Evolutionary conservation across 2,329 filamentous ascomycete species (phyloP).

Genomic region (Alternaria atra): DNA sequence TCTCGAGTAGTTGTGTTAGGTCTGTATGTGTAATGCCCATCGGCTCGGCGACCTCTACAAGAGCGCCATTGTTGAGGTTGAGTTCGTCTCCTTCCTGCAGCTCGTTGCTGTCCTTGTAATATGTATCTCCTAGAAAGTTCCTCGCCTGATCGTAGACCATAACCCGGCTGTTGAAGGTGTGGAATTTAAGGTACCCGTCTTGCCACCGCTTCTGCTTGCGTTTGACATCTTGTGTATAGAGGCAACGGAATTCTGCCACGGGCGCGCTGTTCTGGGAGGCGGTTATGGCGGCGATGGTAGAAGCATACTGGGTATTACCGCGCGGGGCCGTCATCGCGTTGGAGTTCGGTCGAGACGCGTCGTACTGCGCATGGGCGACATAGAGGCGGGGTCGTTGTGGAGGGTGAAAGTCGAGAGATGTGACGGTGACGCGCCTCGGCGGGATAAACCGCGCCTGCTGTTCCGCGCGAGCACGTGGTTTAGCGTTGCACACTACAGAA

Average conservation of each 20-base stretch:
- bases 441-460: constrained; percentile 5
- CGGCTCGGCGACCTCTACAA: constrained; percentile 82
- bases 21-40: constrained; percentile 80
- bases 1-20: constrained; percentile 76
- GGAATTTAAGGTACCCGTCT: constrained; percentile 86
- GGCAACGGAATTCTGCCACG: constrained; percentile 83
- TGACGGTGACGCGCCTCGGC: constrained; percentile 22
- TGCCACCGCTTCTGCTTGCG: constrained; percentile 94
- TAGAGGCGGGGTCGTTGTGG: constrained; percentile 10
- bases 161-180: constrained; percentile 88
- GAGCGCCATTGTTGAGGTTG: constrained; percentile 75
- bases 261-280: constrained; percentile 72
- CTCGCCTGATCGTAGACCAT: constrained; percentile 89
- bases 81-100: constrained; percentile 85
- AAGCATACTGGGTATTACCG: constrained; percentile 32
- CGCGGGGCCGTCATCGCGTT: constrained; percentile 40
- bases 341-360: constrained; percentile 19
- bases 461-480: constrained; percentile 21
- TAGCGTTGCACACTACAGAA: constrained; percentile 9
- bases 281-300: constrained; percentile 47
- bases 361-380: constrained; percentile 3
- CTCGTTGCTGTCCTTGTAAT: constrained; percentile 76
- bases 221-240: constrained; percentile 85
- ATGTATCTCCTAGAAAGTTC: constrained; percentile 83
- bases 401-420: constrained; percentile 2